Evolutionary conservation across 2,329 filamentous ascomycete species (phyloP), one percentile per base, ranked within the genome.

Genomic region (Pleoardoris graminearum): DNA sequence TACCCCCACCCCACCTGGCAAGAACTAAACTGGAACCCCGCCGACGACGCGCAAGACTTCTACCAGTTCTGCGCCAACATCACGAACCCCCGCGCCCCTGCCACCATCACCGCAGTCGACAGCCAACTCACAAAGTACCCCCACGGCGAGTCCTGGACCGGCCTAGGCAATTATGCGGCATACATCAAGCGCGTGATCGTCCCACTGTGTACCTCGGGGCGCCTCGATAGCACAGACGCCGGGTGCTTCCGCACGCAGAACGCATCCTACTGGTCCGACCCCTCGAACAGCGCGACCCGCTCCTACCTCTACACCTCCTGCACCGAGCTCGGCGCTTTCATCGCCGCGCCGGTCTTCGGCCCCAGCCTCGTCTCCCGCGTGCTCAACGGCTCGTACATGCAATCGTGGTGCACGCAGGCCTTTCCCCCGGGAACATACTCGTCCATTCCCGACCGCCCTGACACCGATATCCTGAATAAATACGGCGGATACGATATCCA

Each of bases 401-500:
- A 81, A 57, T 77, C 82, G 63, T 82, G 80, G 79, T 82, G 80
- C 58, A 75, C 60, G n/a, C 80, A 80, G 79, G 78, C 80, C 1
- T 83, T 82, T 56, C 76, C 79, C 0, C 54, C 70, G 1, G 80
- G 80, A 0, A 47, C 71, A 22, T 73, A 76, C 65, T 80, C 79
- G 56, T 58, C 60, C 25, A 75, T 82, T 19, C 77, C 79, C 0
- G 33, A 71, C 0, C 72, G 68, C 0, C 80, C 80, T 0, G 71
- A 80, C 47, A 57, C 79, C 3, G 61, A 64, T 3, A 60, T 63
- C 7, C 77, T 76, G 64, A 79, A 79, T 51, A 67, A 67, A 35
- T 82, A 80, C 55, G 80, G 80, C 4, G 77, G 74, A 2, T 78
- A 76, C 58, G 68, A 78, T 54, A 68, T 82, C 44, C 66, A 69